A percentile compares a stretch with the other conserved stretches of the same genome.
These are phyloP conservation scores for Podaxis sp. DNA, from an alignment of 768 basidiomycete genomes.

Conservation along the genomic window DNA sequence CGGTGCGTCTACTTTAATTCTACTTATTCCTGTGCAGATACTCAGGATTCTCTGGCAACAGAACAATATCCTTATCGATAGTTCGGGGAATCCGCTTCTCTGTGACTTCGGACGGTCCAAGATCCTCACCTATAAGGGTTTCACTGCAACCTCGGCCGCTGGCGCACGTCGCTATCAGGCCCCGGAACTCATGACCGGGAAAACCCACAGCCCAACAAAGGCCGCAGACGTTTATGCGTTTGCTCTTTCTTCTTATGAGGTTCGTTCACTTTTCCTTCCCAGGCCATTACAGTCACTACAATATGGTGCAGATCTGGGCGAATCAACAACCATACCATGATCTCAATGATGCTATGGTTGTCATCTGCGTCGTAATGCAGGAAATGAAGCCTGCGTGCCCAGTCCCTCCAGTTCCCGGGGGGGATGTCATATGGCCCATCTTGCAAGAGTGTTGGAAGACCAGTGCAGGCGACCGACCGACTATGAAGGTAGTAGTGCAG, in stretches of 20 bases:
- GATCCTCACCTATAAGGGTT: background rate
- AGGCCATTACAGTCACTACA: background rate
- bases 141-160: background rate
- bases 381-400: too few relatives aligned
- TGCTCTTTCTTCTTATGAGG: conserved; percentile 6
- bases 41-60: background rate
- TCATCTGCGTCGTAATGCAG: too few relatives aligned
- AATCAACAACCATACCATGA: background rate
- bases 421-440: too few relatives aligned
- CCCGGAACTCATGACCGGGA: conserved; percentile 16
- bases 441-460: too few relatives aligned
- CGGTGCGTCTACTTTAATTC: conserved; percentile 27
- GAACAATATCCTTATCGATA: background rate
- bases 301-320: background rate
- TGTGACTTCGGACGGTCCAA: background rate
- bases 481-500: too few relatives aligned
- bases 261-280: background rate
- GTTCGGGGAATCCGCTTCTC: background rate
- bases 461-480: too few relatives aligned
- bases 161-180: conserved; percentile 19
- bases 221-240: conserved; percentile 22
- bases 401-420: too few relatives aligned
- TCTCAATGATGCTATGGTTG: background rate
- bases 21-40: background rate
- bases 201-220: conserved; percentile 13